A percentile compares a stretch with the other conserved stretches of the same genome.
These are phyloP conservation scores for Phytophthora boehmeriae DNA, from an alignment of 352 stramenopile species.

Conservation along the genomic window DNA sequence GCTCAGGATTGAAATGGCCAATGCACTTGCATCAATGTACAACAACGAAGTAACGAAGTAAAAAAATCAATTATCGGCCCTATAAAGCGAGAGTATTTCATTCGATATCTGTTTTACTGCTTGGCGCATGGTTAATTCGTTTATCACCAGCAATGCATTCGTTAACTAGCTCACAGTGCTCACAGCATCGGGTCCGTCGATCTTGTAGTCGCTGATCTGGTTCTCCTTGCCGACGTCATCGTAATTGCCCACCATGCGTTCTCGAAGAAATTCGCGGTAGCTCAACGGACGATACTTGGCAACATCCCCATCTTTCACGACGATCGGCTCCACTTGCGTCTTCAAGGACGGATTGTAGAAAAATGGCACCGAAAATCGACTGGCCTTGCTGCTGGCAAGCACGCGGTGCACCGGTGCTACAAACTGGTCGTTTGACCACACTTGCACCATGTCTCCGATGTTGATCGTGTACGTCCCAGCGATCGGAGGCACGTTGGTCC, in stretches of 20 bases:
- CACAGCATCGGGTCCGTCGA: constrained; percentile 26
- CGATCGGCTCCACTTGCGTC: constrained; percentile 60
- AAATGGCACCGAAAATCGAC: constrained; percentile 57
- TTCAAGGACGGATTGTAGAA: constrained; percentile 76
- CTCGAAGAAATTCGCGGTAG: constrained; percentile 89
- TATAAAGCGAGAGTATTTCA: too few relatives aligned
- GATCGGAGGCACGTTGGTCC: constrained; percentile 47
- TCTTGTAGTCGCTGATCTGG: constrained; percentile 86
- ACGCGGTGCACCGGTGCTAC: constrained; percentile 59
- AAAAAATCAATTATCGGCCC: too few relatives aligned
- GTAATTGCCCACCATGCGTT: constrained; percentile 91
- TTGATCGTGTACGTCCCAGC: constrained; percentile 65
- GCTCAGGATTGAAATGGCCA: too few relatives aligned
- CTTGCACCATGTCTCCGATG: constrained; percentile 64
- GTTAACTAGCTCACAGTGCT: not conserved
- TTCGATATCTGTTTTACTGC: too few relatives aligned
- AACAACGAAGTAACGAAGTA: too few relatives aligned
- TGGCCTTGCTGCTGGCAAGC: constrained; percentile 27
- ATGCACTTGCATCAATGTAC: too few relatives aligned
- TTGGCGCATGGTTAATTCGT: too few relatives aligned
- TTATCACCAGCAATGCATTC: not conserved
- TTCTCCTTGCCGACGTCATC: constrained; percentile 92
- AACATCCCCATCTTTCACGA: constrained; percentile 30
- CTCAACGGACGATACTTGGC: constrained; percentile 73
- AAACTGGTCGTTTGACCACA: constrained; percentile 66